Evolutionary conservation across 2,329 filamentous ascomycete genomes (phyloP).

Genomic region (Cordyceps pruinosa): DNA sequence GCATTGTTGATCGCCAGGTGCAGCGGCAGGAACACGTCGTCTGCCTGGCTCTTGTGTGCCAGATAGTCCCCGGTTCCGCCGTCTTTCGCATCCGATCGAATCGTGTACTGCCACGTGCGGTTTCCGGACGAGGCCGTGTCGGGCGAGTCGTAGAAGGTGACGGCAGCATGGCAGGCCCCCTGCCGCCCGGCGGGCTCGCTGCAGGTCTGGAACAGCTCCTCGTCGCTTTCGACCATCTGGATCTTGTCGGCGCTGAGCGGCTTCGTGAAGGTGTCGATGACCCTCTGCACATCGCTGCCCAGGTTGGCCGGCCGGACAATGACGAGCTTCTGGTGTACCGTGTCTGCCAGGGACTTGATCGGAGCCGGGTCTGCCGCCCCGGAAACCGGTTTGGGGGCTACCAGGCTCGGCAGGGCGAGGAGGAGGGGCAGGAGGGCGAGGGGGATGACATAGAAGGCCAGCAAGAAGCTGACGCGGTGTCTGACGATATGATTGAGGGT

Average conservation of each 20-base stretch:
- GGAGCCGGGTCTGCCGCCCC: constrained; percentile 18
- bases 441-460: constrained; percentile 21
- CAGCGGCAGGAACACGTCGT: constrained; percentile 21
- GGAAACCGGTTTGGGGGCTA: constrained; percentile 10
- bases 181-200: constrained; percentile 14
- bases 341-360: constrained; percentile 18
- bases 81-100: constrained; percentile 20
- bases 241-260: constrained; percentile 16
- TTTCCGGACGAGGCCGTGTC: constrained; percentile 13
- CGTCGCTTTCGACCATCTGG: constrained; percentile 15
- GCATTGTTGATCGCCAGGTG: constrained; percentile 30
- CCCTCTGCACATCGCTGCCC: constrained; percentile 20
- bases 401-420: constrained; percentile 21
- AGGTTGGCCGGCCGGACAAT: constrained; percentile 19
- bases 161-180: constrained; percentile 23
- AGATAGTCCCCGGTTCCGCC: constrained; percentile 40
- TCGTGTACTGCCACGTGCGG: constrained; percentile 24
- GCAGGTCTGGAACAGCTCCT: constrained; percentile 17
- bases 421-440: constrained; percentile 24
- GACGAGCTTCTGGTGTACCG: constrained; percentile 20
- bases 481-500: constrained; percentile 18
- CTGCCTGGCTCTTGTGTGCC: background rate
- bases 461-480: constrained; percentile 19
- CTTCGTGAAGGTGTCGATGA: constrained; percentile 21
- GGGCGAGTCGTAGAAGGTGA: constrained; percentile 26